Evolutionary conservation across 2,329 filamentous ascomycete species (phyloP).

Genomic region (Diplodia mutila): DNA sequence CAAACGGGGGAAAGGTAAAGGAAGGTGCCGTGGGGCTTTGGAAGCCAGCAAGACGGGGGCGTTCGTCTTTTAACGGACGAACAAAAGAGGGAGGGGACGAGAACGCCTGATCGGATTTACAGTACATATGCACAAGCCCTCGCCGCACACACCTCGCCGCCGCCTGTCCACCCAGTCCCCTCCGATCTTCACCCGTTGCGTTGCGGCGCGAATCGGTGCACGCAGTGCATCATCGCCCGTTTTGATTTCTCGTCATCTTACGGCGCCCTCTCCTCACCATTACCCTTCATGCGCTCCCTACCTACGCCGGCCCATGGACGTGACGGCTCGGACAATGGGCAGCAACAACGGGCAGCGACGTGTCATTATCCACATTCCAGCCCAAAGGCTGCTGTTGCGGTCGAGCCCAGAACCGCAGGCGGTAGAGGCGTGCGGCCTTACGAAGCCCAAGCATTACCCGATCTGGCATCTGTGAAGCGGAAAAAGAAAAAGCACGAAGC

Average conservation of each 20-base stretch:
- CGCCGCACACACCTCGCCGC: conserved; percentile 2
- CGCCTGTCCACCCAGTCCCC: background rate
- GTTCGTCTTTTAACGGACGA: background rate
- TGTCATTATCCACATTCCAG: background rate
- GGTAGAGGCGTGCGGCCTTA: background rate
- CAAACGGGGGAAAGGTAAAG: background rate
- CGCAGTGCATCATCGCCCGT: background rate
- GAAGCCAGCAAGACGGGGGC: background rate
- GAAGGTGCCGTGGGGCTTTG: background rate
- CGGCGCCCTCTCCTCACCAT: too few species aligned
- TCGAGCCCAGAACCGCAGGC: background rate
- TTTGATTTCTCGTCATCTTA: background rate
- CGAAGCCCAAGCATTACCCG: background rate
- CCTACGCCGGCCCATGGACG: background rate
- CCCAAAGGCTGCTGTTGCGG: background rate
- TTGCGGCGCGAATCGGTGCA: background rate
- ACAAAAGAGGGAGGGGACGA: background rate
- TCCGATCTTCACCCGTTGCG: conserved; percentile 18
- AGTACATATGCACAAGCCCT: conserved; percentile 19
- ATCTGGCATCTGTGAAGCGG: background rate
- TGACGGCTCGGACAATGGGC: background rate
- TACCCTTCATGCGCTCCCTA: background rate
- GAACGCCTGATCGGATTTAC: conserved; percentile 20
- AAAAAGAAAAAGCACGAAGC: background rate
- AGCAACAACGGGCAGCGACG: background rate